Percentiles rank a stretch among this genome's conserved stretches.
These are phyloP conservation scores for Geum urbanum DNA, from an alignment of 306 rosid genomes.

Conservation along the genomic window DNA sequence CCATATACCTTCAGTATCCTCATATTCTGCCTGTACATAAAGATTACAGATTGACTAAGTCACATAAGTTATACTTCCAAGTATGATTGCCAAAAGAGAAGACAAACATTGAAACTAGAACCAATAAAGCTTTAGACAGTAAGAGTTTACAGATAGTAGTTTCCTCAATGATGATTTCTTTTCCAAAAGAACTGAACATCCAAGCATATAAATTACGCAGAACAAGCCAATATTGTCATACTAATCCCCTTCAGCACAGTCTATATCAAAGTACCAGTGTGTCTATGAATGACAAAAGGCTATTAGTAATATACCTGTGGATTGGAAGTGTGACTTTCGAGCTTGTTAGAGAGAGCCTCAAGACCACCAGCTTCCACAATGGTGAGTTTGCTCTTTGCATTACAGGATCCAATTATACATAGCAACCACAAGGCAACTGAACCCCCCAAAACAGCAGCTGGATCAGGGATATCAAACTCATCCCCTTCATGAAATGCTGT, in stretches of 20 bases:
- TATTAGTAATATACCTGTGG: slow-evolving; percentile 54
- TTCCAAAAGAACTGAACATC: no score
- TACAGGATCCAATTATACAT: slow-evolving; percentile 62
- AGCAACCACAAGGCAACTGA: slow-evolving; percentile 86
- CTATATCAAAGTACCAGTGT: background rate
- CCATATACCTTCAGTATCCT: slow-evolving; percentile 90
- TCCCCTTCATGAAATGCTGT: slow-evolving; percentile 65
- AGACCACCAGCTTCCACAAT: slow-evolving; percentile 87
- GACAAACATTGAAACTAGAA: background rate
- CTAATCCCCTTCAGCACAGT: background rate
- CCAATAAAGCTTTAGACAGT: background rate
- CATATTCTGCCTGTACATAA: slow-evolving; percentile 70
- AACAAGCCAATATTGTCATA: background rate
- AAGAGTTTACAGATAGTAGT: background rate
- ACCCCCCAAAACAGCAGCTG: slow-evolving; percentile 64
- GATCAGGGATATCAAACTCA: slow-evolving; percentile 56
- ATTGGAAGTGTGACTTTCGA: slow-evolving; percentile 58
- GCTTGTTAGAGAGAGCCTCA: slow-evolving; percentile 72
- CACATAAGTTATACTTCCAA: slow-evolving; percentile 22
- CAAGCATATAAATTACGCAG: background rate
- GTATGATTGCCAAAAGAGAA: background rate
- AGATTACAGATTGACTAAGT: slow-evolving; percentile 27
- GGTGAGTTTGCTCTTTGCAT: slow-evolving; percentile 45
- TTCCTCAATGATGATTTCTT: background rate
- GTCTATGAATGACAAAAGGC: background rate